Evolutionary conservation across 371 early-diverging fungal species (phyloP).

Genomic region (Mucor velutinosus): DNA sequence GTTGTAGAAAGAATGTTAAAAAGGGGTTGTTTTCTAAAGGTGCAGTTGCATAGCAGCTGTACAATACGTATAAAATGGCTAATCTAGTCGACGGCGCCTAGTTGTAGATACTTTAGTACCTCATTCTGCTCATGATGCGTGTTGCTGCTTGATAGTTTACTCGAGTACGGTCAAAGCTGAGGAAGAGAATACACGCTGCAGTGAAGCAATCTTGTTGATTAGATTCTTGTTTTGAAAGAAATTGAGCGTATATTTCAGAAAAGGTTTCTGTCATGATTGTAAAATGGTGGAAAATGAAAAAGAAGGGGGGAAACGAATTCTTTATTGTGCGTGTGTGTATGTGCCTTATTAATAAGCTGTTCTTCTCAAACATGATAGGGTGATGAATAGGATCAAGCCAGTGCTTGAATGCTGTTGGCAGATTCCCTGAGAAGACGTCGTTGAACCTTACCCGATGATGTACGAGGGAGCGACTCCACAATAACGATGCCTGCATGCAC

Average conservation of each 20-base stretch:
- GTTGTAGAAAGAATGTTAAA: constrained; percentile 46
- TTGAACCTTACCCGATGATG: constrained; percentile 32
- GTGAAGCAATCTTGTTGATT: constrained; percentile 13
- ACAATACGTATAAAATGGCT: constrained; percentile 41
- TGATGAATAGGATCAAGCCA: not conserved
- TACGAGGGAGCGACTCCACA: constrained; percentile 70
- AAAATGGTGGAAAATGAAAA: not conserved
- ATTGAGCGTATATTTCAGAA: constrained; percentile 9
- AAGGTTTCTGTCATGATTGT: constrained; percentile 8
- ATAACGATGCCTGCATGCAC: constrained; percentile 74
- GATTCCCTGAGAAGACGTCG: constrained; percentile 14
- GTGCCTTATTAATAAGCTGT: not conserved
- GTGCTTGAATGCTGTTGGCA: not conserved
- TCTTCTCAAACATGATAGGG: not conserved
- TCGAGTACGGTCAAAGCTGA: constrained; percentile 16
- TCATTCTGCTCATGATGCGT: not conserved
- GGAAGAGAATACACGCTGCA: constrained; percentile 15
- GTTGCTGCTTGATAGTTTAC: not conserved
- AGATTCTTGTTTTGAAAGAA: constrained; percentile 3
- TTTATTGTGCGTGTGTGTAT: not conserved
- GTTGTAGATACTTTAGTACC: not conserved
- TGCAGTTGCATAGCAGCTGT: constrained; percentile 32
- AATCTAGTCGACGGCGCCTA: constrained; percentile 30
- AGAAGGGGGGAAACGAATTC: not conserved
- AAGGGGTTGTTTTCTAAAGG: constrained; percentile 46